Evolutionary conservation across 352 stramenopile genomes (phyloP).

Genomic region (Globisporangium spiculum): DNA sequence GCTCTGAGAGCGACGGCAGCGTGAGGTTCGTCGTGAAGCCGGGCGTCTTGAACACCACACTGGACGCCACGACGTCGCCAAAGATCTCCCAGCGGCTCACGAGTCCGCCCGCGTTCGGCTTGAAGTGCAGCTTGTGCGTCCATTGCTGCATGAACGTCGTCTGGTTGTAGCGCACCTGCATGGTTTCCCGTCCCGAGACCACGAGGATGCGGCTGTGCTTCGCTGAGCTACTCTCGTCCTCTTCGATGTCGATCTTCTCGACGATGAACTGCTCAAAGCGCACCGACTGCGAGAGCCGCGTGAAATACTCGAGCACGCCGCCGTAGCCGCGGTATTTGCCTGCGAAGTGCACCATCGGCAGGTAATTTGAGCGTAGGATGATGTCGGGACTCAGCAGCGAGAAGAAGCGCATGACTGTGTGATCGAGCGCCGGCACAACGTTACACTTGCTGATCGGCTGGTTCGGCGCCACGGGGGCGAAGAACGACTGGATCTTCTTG

Average conservation of each 20-base stretch:
- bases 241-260: slow-evolving; percentile 65
- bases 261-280: slow-evolving; percentile 76
- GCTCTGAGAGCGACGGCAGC: slow-evolving; percentile 71
- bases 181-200: slow-evolving; percentile 72
- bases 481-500: slow-evolving; percentile 50
- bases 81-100: slow-evolving; percentile 85
- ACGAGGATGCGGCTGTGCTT: slow-evolving; percentile 59
- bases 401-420: slow-evolving; percentile 68
- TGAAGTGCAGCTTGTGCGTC: slow-evolving; percentile 85
- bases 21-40: slow-evolving; percentile 80
- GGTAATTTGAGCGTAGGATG: slow-evolving; percentile 80
- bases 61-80: slow-evolving; percentile 81
- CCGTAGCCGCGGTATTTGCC: slow-evolving; percentile 77
- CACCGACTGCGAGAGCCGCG: slow-evolving; percentile 61
- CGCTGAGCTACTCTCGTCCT: slow-evolving; percentile 26
- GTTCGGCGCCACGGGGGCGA: slow-evolving; percentile 46
- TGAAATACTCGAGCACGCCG: slow-evolving; percentile 79
- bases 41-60: slow-evolving; percentile 78
- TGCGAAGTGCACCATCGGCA: slow-evolving; percentile 88
- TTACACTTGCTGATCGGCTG: slow-evolving; percentile 52
- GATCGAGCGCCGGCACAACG: slow-evolving; percentile 48
- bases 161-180: slow-evolving; percentile 81
- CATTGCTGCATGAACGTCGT: slow-evolving; percentile 87
- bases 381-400: slow-evolving; percentile 77
- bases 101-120: slow-evolving; percentile 39